Evolutionary conservation across 2,329 filamentous ascomycete species (phyloP).

Genomic region (Zasmidium angulare): DNA sequence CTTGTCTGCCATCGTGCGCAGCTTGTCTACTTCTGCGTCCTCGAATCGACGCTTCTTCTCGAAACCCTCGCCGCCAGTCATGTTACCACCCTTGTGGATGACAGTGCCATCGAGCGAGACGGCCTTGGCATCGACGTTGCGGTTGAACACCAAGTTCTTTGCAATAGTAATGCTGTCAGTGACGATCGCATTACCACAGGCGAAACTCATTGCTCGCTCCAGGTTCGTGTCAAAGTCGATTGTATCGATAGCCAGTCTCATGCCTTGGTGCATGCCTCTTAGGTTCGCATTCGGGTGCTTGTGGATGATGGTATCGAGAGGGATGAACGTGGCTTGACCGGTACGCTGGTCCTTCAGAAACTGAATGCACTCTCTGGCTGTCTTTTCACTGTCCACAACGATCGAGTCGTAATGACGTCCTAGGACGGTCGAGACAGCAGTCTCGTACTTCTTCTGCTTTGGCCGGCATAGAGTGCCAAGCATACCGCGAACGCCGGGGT

Average conservation of each 20-base stretch:
- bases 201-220: constrained; percentile 90
- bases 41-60: constrained; percentile 76
- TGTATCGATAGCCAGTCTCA: constrained; percentile 88
- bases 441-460: constrained; percentile 95
- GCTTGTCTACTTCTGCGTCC: constrained; percentile 81
- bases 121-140: constrained; percentile 83
- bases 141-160: constrained; percentile 84
- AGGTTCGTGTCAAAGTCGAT: constrained; percentile 89
- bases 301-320: constrained; percentile 95
- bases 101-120: constrained; percentile 94
- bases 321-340: constrained; percentile 89
- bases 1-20: constrained; percentile 74
- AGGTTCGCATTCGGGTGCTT: constrained; percentile 85
- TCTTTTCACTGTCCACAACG: constrained; percentile 92
- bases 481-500: constrained; percentile 85
- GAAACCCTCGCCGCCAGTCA: constrained; percentile 89
- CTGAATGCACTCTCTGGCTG: constrained; percentile 88
- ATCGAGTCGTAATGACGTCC: constrained; percentile 93
- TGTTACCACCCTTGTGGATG: constrained; percentile 92
- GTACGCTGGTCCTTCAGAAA: constrained; percentile 89
- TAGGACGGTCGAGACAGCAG: constrained; percentile 87
- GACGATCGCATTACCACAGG: constrained; percentile 91
- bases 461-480: constrained; percentile 90
- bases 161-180: constrained; percentile 86
- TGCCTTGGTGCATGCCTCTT: constrained; percentile 81